These are phyloP conservation scores for Malassezia yamatoensis DNA, from an alignment of 1,284 basidiomycete species.

Conservation along the genomic window DNA sequence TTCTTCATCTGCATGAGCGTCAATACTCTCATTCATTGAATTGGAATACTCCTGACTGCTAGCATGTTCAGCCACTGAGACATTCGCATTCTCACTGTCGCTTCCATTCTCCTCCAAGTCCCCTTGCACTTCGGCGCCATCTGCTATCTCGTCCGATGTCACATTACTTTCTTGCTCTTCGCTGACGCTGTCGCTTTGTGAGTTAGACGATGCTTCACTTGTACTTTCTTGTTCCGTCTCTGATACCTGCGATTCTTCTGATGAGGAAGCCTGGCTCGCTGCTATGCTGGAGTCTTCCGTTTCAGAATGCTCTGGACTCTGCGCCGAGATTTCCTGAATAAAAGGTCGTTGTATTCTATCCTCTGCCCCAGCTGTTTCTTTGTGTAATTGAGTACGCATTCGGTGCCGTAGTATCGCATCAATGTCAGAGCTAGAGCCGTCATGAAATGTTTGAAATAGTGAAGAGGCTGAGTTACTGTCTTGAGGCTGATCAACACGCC, in stretches of 20 bases:
- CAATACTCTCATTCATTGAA: no score
- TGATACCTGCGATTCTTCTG: no score
- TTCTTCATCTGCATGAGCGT: no score
- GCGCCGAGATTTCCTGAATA: neutral
- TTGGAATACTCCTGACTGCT: no score
- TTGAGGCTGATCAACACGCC: conserved; percentile 7
- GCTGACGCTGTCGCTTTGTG: no score
- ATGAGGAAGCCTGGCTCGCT: neutral
- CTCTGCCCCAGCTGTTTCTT: neutral
- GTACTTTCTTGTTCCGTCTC: no score
- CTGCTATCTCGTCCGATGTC: neutral
- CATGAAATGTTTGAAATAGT: conserved; percentile 5
- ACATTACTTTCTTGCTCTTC: conserved; percentile 1
- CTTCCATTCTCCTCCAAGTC: neutral
- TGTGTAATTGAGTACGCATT: neutral
- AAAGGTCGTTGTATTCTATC: neutral
- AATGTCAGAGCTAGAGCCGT: conserved; percentile 6
- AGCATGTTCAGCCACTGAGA: no score
- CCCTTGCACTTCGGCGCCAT: neutral
- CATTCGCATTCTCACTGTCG: neutral
- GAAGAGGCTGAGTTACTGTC: neutral
- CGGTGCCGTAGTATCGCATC: conserved; percentile 11
- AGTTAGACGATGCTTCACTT: no score
- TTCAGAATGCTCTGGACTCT: neutral
- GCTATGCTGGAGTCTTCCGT: neutral